Evolutionary conservation across 148 eudicot genomes (phyloP).

Genomic region (Nepenthes mirabilis): DNA sequence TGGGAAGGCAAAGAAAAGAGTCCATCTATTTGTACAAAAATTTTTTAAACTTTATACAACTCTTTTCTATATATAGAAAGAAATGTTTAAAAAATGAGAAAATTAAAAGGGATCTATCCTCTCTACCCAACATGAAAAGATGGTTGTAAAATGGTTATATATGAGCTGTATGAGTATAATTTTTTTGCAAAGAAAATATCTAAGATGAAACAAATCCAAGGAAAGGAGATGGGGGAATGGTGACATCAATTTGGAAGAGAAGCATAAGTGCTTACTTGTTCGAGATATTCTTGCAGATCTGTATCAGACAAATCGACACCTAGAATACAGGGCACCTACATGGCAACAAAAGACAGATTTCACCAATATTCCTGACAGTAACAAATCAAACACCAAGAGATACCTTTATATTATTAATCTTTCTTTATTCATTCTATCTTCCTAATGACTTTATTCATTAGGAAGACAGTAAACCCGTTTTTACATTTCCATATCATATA

Average conservation of each 20-base stretch:
- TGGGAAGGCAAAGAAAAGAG: neutral
- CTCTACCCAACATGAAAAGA: neutral
- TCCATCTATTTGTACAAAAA: conserved; percentile 1
- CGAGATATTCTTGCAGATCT: conserved; percentile 80
- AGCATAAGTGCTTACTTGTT: conserved; percentile 43
- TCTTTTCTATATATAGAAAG: too few species aligned
- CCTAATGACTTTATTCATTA: too few species aligned
- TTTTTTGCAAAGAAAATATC: neutral
- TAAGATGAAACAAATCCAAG: neutral
- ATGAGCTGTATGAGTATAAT: too few species aligned
- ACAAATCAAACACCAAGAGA: neutral
- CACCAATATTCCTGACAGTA: neutral
- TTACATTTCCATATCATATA: too few species aligned
- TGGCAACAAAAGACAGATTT: neutral
- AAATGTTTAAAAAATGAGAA: neutral
- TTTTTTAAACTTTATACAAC: neutral
- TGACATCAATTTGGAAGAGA: neutral
- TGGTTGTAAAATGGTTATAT: too few species aligned
- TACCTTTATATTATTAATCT: too few species aligned
- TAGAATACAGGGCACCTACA: conserved; percentile 89
- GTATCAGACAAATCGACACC: conserved; percentile 73
- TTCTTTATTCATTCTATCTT: too few species aligned
- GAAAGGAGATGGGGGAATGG: neutral
- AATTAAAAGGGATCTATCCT: neutral
- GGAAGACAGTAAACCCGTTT: too few species aligned